Percentiles rank a stretch among this genome's conserved stretches.
Evolutionary conservation across 257 asterid species (phyloP).

Genomic region (Forsythia viridissima): DNA sequence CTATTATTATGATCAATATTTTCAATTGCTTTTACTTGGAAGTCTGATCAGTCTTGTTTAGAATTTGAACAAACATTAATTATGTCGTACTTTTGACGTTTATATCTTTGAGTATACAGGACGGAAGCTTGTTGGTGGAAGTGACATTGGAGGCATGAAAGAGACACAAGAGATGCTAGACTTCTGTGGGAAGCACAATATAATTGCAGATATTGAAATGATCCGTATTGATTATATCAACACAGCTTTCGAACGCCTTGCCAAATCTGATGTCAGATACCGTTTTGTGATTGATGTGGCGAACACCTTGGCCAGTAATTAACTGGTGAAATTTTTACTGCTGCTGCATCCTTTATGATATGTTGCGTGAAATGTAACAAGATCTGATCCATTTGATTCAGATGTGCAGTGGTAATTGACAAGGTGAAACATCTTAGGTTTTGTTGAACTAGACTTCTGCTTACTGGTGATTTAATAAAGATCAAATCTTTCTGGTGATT

Average conservation of each 20-base stretch:
- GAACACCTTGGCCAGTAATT: conserved; percentile 34
- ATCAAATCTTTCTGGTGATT: too few species aligned
- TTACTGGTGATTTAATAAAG: neutral
- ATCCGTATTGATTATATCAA: conserved; percentile 44
- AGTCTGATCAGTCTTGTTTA: neutral
- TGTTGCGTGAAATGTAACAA: neutral
- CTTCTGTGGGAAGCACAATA: conserved; percentile 59
- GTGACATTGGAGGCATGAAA: conserved; percentile 63
- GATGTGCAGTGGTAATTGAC: neutral
- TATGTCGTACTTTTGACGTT: too few species aligned
- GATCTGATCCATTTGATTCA: neutral
- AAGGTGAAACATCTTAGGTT: neutral
- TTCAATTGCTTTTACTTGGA: neutral
- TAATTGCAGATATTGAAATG: conserved; percentile 56
- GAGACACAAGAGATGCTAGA: conserved; percentile 75
- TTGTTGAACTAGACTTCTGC: neutral
- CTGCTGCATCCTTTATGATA: neutral
- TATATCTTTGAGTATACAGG: conserved; percentile 27
- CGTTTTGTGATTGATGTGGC: conserved; percentile 70
- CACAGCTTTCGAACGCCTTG: conserved; percentile 58
- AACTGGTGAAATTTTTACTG: neutral
- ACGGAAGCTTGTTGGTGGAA: conserved; percentile 61
- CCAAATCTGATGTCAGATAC: conserved; percentile 60
- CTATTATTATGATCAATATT: neutral
- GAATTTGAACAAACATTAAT: too few species aligned